phyloP scores from a whole-genome alignment of 2,329 filamentous ascomycete genomes.

The Venturia carpophila region DNA sequence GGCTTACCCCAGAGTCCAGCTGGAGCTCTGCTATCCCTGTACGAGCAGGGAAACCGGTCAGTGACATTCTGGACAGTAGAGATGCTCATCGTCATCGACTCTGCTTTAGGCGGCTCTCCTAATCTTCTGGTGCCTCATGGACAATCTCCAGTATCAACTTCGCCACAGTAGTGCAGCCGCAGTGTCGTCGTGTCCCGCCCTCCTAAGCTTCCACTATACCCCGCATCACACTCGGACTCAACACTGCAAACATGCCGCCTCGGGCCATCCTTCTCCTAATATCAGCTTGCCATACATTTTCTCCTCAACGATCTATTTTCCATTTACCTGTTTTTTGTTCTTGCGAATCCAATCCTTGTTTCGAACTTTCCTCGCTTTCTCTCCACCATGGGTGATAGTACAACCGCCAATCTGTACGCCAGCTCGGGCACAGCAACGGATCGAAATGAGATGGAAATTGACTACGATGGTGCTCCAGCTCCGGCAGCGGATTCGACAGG shows the following conservation, averaged over 20 bases:
- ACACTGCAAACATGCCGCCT: not conserved
- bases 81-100: not conserved
- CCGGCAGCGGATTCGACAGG: slow-evolving; percentile 34
- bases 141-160: not conserved
- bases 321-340: no score
- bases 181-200: not conserved
- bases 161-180: no score
- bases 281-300: not conserved
- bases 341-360: no score
- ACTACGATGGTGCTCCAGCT: slow-evolving; percentile 22
- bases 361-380: not conserved
- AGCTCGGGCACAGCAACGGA: slow-evolving; percentile 13
- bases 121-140: not conserved
- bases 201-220: not conserved
- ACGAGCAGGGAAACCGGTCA: slow-evolving; percentile 5
- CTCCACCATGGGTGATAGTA: not conserved
- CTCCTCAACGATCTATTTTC: not conserved
- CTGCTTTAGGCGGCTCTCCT: not conserved
- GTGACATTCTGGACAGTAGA: not conserved
- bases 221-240: not conserved
- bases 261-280: not conserved
- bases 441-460: not conserved
- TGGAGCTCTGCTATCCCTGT: not conserved
- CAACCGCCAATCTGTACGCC: slow-evolving; percentile 12
- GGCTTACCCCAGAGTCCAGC: not conserved